Base-by-base conservation (phyloP, 192 early-diverging fungal genomes). In the Chytriomyces sp. region DNA sequence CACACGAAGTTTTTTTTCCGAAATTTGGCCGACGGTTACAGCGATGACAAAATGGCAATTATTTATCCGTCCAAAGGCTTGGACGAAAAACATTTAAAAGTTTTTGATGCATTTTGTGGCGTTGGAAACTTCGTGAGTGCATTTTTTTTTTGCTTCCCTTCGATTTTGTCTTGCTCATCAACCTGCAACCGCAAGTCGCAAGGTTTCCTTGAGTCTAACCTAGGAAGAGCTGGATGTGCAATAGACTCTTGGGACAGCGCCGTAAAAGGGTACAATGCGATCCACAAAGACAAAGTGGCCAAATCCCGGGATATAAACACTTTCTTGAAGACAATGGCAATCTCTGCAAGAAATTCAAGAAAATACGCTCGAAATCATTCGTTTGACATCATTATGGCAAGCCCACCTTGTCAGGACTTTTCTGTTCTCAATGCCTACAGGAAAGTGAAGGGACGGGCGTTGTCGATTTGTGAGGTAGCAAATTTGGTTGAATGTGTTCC, bases 51-150 rank as follows among this genome's bases (percentile, higher is more conserved):
- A 44, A 20, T 23, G 7, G 47, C 71, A 2, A 43, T 43, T 5
- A 9, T 11, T 16, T 73, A 73, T 63, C 71, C 71, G 46, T 8
- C 45, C 13, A 73, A 73, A 43, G 69, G 69, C 28, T 61, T 73
- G 7, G 50, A 23, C 9, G 4, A 9, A 28, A 11, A 61, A 20
- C 28, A 73, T 61, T 18, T 62, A 10, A 20, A 45, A 61, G 63
- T 73, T 45, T 28, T 73, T 13, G 71, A 73, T 26, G 24, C 45
- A 9, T 73, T 73, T 63, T 73, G 26, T 20, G 71, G 71, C 16
- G 44, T 61, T 20, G 71, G 71, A 18, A 73, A 73, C 45, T 73
- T 62, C 7, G 71, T 73, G 44, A 61, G 71, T 62, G n/a, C n/a
- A n/a, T 11, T 35, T 35, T 35, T 35, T 35, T 35, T 35, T 35